A percentile compares a stretch with the other conserved stretches of the same genome.
phyloP scores from a whole-genome alignment of 2,329 filamentous ascomycete species.

The Penicillium sp. region DNA sequence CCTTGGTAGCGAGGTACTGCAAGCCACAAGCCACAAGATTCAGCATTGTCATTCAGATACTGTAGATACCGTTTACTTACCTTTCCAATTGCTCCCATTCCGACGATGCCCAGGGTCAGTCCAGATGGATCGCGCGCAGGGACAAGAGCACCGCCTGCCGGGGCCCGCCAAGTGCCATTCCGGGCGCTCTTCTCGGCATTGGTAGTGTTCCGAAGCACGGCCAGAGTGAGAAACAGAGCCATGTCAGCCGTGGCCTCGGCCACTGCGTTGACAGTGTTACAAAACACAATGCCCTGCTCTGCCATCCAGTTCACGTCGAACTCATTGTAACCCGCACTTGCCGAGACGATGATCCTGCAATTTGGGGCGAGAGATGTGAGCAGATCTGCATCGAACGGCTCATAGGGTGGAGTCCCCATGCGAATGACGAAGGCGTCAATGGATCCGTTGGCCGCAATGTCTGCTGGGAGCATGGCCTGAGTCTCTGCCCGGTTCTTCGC shows the following conservation, averaged over 20 bases:
- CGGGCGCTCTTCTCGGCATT: conserved; percentile 39
- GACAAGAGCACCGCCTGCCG: conserved; percentile 24
- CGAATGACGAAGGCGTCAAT: conserved; percentile 55
- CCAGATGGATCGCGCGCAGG: conserved; percentile 50
- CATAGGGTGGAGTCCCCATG: conserved; percentile 55
- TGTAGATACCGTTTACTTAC: conserved; percentile 19
- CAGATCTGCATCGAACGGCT: conserved; percentile 55
- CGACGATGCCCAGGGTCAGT: conserved; percentile 54
- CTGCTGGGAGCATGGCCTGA: conserved; percentile 40
- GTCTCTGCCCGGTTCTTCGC: conserved; percentile 45
- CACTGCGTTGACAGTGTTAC: conserved; percentile 58
- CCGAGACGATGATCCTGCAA: conserved; percentile 54
- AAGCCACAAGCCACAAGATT: not conserved
- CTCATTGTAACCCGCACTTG: conserved; percentile 55
- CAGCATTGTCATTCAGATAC: not conserved
- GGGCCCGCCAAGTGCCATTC: conserved; percentile 43
- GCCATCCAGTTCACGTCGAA: conserved; percentile 53
- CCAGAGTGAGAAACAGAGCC: conserved; percentile 38
- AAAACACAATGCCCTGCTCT: conserved; percentile 54
- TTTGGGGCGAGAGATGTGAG: conserved; percentile 45
- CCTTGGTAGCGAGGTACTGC: conserved; percentile 45
- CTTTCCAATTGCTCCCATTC: conserved; percentile 55
- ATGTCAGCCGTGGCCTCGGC: conserved; percentile 59
- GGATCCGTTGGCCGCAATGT: conserved; percentile 43
- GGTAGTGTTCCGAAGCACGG: not conserved